Percentiles rank a stretch among this genome's conserved stretches.
These are phyloP conservation scores for Fomes fomentarius DNA, from an alignment of 1,284 basidiomycete genomes.

Conservation along the genomic window DNA sequence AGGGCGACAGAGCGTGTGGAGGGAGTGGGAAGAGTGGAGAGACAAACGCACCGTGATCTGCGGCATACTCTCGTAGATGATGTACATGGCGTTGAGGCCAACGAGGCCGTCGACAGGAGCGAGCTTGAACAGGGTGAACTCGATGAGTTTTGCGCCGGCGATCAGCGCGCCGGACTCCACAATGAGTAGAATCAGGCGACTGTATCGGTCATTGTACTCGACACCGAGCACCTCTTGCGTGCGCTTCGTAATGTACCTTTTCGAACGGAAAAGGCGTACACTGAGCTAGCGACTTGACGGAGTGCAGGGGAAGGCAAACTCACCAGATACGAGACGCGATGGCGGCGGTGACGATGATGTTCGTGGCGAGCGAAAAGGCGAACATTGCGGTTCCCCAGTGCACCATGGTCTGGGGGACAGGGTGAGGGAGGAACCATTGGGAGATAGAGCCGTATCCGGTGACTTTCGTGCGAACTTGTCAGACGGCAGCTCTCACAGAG, in stretches of 20 bases:
- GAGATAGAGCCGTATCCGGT: slow-evolving; percentile 6
- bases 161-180: slow-evolving; percentile 12
- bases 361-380: slow-evolving; percentile 9
- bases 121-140: slow-evolving; percentile 15
- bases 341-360: slow-evolving; percentile 10
- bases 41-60: slow-evolving; percentile 17
- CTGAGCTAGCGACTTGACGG: not conserved
- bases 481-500: no score
- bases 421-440: not conserved
- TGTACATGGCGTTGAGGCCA: slow-evolving; percentile 17
- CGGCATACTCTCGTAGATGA: slow-evolving; percentile 17
- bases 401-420: not conserved
- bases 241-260: slow-evolving; percentile 5
- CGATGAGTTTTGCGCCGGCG: slow-evolving; percentile 12
- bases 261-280: no score
- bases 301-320: not conserved
- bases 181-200: slow-evolving; percentile 8
- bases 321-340: slow-evolving; percentile 13
- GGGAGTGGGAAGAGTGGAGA: no score
- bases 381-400: slow-evolving; percentile 1
- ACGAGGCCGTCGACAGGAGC: slow-evolving; percentile 10
- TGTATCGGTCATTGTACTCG: slow-evolving; percentile 3
- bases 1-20: no score
- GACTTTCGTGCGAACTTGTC: no score
- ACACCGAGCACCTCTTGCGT: slow-evolving; percentile 1